Evolutionary conservation across 495 filamentous ascomycete genomes (phyloP), one percentile per base, ranked within the genome.

Genomic region (Penicillium verhagenii): DNA sequence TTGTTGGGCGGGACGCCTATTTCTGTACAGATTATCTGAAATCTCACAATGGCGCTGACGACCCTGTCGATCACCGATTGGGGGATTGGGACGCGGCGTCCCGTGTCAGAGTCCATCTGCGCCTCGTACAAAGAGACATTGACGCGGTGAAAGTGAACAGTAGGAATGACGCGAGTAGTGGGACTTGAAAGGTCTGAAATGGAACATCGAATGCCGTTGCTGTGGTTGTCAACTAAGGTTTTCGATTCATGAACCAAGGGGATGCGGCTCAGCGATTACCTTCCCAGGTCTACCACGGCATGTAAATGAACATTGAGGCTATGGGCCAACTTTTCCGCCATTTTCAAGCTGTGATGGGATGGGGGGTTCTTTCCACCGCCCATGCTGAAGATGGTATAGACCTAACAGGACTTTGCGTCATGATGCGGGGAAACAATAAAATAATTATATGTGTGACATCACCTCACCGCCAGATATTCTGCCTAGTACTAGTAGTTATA

Each of bases 161-260:
- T 92, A 16, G 79, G 87, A 24, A 96, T 78, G 26, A 92, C 80
- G 13, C 92, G 86, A 14, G 86, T 74, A 3, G 75, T 82, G 2
- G 86, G 83, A 7, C 85, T 83, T 1, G 86, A 80, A 26, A 96
- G 80, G 51, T 90, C 83, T 8, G 91, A 88, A 54, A 97, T 91
- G 8, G 89, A 93, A 75, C 96, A 96, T 40, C 92, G 91, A 59
- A 97, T 93, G 55, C 92, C 92, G 80, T 97, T 97, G 75, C 92
- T 96, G 37, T n/a, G 1, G 33, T n/a, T 48, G n/a, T 44, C 14
- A 39, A 23, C 23, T 4, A 42, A 33, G 25, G n/a, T 7, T 31
- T 5, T 28, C 35, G 6, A 10, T 0, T 16, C 37, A 19, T 20
- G 23, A 16, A 25, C 4, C 7, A n/a, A 3, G 26, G 1, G 25